Evolutionary conservation across 2,329 filamentous ascomycete genomes (phyloP).

Genomic region (Chalaropsis thielavioides): DNA sequence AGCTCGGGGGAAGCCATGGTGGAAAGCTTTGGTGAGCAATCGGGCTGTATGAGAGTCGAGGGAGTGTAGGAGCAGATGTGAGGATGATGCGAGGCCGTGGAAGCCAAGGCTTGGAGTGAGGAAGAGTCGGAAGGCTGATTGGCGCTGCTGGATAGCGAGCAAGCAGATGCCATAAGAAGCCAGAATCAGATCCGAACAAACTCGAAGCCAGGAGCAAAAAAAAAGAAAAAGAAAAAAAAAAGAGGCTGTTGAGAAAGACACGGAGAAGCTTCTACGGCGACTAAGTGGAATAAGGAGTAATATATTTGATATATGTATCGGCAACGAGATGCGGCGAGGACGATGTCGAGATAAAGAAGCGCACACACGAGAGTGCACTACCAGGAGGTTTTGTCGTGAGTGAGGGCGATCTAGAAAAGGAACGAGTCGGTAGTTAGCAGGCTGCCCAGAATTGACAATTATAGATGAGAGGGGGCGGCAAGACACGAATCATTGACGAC

Average conservation of each 20-base stretch:
- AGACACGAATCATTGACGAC: background rate
- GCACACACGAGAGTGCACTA: background rate
- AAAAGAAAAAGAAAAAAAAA: background rate
- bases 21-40: background rate
- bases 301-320: slow-evolving; percentile 9
- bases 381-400: background rate
- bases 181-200: slow-evolving; percentile 1
- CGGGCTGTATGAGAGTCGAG: background rate
- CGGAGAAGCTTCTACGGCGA: background rate
- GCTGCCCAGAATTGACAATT: background rate
- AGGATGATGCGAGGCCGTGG: slow-evolving; percentile 9
- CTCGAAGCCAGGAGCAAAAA: background rate
- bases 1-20: slow-evolving; percentile 15
- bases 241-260: background rate
- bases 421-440: background rate
- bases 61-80: slow-evolving; percentile 1
- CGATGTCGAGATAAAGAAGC: background rate
- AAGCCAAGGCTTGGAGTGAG: slow-evolving; percentile 12
- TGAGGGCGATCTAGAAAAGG: background rate
- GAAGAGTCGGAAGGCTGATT: slow-evolving; percentile 11
- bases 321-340: background rate
- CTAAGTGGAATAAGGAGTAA: background rate
- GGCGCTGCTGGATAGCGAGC: slow-evolving; percentile 10
- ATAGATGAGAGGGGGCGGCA: too few species aligned
- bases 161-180: slow-evolving; percentile 15